These are phyloP conservation scores for Podospora pseudopauciseta DNA, from an alignment of 495 filamentous ascomycete genomes.

Conservation along the genomic window DNA sequence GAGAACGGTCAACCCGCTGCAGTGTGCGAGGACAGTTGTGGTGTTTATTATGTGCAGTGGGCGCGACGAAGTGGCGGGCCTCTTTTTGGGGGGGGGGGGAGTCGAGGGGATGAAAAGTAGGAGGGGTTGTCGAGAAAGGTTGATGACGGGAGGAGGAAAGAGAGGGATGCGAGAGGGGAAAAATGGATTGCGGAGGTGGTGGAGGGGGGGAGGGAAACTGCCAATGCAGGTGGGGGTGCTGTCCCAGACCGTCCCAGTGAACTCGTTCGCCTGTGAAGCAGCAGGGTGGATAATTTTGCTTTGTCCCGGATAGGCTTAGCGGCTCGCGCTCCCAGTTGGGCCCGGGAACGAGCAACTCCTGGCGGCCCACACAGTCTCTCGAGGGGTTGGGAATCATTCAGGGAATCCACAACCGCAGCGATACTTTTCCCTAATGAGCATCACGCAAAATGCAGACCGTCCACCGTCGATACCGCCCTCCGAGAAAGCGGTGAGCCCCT, in stretches of 20 bases:
- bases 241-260: constrained; percentile 17
- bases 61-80: too few species aligned
- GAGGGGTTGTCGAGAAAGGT: constrained; percentile 35
- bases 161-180: constrained; percentile 31
- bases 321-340: constrained; percentile 17
- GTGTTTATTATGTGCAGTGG: constrained; percentile 3
- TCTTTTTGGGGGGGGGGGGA: not conserved
- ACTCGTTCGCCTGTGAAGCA: constrained; percentile 15
- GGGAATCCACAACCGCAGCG: constrained; percentile 11
- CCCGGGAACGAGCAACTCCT: constrained; percentile 16
- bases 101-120: constrained; percentile 20
- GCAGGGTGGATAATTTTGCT: constrained; percentile 28
- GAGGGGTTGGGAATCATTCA: constrained; percentile 20
- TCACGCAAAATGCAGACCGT: not conserved
- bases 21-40: constrained; percentile 27
- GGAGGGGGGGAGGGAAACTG: constrained; percentile 23
- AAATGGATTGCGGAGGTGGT: constrained; percentile 30
- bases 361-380: constrained; percentile 13
- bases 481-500: constrained; percentile 23
- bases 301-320: constrained; percentile 24
- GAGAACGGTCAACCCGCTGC: constrained; percentile 25
- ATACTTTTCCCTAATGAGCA: not conserved
- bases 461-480: not conserved
- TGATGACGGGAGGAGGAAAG: constrained; percentile 25
- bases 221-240: constrained; percentile 27